Evolutionary conservation across 2,329 filamentous ascomycete genomes (phyloP).

Genomic region (Penicillium hesseltinei): DNA sequence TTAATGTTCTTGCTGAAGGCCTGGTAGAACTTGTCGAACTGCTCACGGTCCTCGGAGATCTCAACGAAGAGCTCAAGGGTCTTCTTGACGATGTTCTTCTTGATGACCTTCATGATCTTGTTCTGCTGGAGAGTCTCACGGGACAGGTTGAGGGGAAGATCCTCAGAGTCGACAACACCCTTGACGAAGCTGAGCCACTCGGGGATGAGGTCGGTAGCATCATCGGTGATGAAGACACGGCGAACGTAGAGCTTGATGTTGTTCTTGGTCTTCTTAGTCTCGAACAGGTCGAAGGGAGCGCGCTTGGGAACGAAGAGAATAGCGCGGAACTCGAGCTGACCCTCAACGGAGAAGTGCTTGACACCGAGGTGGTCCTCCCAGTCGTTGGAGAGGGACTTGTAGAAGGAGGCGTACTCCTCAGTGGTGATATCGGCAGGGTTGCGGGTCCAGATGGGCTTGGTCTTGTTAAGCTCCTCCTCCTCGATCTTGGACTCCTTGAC

Average conservation of each 20-base stretch:
- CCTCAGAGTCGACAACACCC: slow-evolving; percentile 99
- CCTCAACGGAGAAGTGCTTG: slow-evolving; percentile 99
- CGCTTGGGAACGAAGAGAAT: slow-evolving; percentile 99
- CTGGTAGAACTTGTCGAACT: slow-evolving; percentile 99
- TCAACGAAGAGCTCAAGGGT: slow-evolving; percentile 98
- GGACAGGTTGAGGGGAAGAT: slow-evolving; percentile 97
- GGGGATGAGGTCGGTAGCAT: slow-evolving; percentile 97
- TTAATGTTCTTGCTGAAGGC: slow-evolving; percentile 99
- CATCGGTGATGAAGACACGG: slow-evolving; percentile 99
- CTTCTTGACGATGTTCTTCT: slow-evolving; percentile 99
- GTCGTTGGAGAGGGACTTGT: slow-evolving; percentile 99
- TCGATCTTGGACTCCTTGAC: slow-evolving; percentile 98
- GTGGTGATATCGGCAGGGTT: slow-evolving; percentile 92
- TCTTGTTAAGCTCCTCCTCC: slow-evolving; percentile 99
- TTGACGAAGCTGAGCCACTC: slow-evolving; percentile 99
- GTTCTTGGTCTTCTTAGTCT: slow-evolving; percentile 99
- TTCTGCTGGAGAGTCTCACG: slow-evolving; percentile 99
- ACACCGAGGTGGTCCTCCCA: slow-evolving; percentile 99
- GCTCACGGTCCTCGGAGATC: slow-evolving; percentile 99
- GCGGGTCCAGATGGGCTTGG: slow-evolving; percentile 99
- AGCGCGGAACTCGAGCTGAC: slow-evolving; percentile 99
- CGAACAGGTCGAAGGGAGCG: slow-evolving; percentile 98
- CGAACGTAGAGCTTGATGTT: slow-evolving; percentile 99
- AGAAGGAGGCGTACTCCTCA: slow-evolving; percentile 98
- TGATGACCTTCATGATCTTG: slow-evolving; percentile 99